phyloP scores from a whole-genome alignment of 805 yeast species.

The Cyberlindnera euphorbiae region DNA sequence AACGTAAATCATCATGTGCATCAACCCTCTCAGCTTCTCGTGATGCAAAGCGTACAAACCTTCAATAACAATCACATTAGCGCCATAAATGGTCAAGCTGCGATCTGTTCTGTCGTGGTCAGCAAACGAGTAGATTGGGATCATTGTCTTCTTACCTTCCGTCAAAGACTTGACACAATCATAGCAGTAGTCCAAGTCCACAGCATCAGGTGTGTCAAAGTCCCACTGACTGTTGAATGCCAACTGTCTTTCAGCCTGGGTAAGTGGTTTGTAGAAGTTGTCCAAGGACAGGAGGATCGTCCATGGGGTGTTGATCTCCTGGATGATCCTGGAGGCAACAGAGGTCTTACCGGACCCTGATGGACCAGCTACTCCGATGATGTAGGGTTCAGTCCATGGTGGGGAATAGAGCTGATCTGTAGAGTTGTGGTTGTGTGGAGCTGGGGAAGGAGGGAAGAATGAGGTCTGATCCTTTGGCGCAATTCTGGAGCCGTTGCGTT shows the following conservation, averaged over 20 bases:
- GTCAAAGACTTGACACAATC: conserved; percentile 62
- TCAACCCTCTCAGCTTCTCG: conserved; percentile 58
- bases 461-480: conserved; percentile 15
- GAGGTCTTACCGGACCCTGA: conserved; percentile 94
- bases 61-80: conserved; percentile 87
- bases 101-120: conserved; percentile 56
- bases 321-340: conserved; percentile 77
- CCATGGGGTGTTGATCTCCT: conserved; percentile 85
- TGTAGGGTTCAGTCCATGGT: conserved; percentile 86
- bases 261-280: conserved; percentile 81
- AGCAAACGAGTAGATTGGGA: conserved; percentile 69
- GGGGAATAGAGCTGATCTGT: conserved; percentile 45
- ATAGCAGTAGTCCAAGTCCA: conserved; percentile 71
- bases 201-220: conserved; percentile 81
- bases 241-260: conserved; percentile 47
- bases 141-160: conserved; percentile 59
- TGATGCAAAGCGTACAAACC: conserved; percentile 85
- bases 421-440: not conserved
- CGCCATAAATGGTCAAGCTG: conserved; percentile 80
- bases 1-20: conserved; percentile 86
- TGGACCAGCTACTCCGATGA: conserved; percentile 83
- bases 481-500: conserved; percentile 14
- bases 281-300: conserved; percentile 86
- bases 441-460: conserved; percentile 5
- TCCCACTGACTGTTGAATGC: conserved; percentile 77